Conservation (phyloP, 2,329 filamentous ascomycete genomes). For the Hyphodiscus sp. region DNA sequence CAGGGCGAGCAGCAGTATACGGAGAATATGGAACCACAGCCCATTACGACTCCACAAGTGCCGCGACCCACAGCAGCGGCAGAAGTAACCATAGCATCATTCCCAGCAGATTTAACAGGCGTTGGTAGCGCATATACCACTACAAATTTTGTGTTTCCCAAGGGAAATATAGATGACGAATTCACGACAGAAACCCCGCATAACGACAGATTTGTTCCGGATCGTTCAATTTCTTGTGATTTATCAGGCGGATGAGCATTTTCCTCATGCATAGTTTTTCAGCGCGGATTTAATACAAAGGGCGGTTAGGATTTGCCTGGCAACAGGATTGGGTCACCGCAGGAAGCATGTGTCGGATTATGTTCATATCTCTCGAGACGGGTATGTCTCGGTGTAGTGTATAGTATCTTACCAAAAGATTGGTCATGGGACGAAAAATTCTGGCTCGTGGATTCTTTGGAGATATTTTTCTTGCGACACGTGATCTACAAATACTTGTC, state of each 20-base stretch:
- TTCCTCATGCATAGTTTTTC: neutral
- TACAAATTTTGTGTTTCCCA: constrained; percentile 8
- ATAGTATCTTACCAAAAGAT: neutral
- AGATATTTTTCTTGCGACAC: neutral
- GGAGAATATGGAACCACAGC: constrained; percentile 11
- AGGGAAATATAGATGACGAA: constrained; percentile 21
- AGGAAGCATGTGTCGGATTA: neutral
- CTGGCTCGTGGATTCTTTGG: too few relatives aligned
- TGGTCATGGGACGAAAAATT: neutral
- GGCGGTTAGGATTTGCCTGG: neutral
- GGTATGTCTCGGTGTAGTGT: neutral
- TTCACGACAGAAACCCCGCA: constrained; percentile 24
- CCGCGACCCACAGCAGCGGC: constrained; percentile 21
- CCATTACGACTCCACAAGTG: constrained; percentile 13
- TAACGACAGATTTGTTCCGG: constrained; percentile 12
- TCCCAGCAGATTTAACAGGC: constrained; percentile 17
- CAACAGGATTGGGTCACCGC: neutral
- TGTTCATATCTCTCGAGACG: neutral
- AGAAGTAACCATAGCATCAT: constrained; percentile 11
- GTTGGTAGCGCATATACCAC: constrained; percentile 15
- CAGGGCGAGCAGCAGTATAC: constrained; percentile 1
- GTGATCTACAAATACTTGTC: neutral
- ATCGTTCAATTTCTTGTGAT: constrained; percentile 1
- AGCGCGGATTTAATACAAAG: neutral
- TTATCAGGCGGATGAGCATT: neutral